These are phyloP conservation scores for Mycena pura DNA, from an alignment of 768 basidiomycete species.

Conservation along the genomic window DNA sequence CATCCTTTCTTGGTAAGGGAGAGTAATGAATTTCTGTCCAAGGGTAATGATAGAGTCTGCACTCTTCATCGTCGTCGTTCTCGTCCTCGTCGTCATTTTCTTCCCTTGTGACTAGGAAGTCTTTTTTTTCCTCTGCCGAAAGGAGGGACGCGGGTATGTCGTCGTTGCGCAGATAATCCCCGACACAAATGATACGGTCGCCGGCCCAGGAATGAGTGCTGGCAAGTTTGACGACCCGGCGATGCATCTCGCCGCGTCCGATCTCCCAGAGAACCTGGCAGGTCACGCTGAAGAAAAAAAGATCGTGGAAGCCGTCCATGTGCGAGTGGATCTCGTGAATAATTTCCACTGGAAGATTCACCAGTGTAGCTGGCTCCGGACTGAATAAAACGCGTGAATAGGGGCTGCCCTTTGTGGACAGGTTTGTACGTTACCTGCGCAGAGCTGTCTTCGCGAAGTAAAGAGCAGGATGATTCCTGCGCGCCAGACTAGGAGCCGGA, in stretches of 20 bases:
- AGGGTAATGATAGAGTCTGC: too few relatives aligned
- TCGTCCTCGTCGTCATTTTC: too few relatives aligned
- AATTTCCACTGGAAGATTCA: background rate
- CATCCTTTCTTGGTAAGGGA: too few relatives aligned
- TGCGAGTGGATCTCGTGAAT: background rate
- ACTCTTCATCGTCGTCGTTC: background rate
- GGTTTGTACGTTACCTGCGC: too few relatives aligned
- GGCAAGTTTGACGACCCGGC: background rate
- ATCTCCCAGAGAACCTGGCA: slow-evolving; percentile 12
- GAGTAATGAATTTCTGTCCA: too few relatives aligned
- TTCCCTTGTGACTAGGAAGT: too few relatives aligned
- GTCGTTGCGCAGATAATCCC: slow-evolving; percentile 12
- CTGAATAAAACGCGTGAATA: too few relatives aligned
- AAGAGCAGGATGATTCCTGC: too few relatives aligned
- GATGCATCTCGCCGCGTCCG: background rate
- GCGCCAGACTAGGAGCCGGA: too few relatives aligned
- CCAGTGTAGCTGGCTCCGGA: too few relatives aligned
- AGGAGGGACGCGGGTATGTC: slow-evolving; percentile 12
- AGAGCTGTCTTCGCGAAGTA: too few relatives aligned
- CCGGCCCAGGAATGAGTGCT: slow-evolving; percentile 25
- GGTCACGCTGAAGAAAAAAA: background rate
- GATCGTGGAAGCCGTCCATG: background rate
- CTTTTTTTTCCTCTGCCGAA: background rate
- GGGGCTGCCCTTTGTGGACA: too few relatives aligned
- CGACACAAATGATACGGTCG: slow-evolving; percentile 30